Evolutionary conservation across 2,329 filamentous ascomycete species (phyloP).

Genomic region (Teratosphaeria zuluensis): DNA sequence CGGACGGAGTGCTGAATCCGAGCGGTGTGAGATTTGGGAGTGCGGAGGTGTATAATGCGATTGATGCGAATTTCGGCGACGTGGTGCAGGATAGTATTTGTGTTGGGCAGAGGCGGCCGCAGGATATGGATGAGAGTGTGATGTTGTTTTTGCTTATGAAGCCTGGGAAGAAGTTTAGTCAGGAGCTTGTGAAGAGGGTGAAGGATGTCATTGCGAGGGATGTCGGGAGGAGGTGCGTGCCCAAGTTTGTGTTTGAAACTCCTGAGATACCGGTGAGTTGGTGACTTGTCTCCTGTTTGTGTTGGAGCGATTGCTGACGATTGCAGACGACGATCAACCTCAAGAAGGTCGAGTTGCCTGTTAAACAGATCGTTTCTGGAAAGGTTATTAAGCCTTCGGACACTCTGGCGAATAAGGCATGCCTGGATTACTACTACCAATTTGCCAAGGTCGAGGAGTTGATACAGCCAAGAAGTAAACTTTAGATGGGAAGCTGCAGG

Average conservation of each 20-base stretch:
- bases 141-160: slow-evolving; percentile 52
- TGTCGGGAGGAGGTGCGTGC: slow-evolving; percentile 64
- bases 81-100: slow-evolving; percentile 64
- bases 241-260: slow-evolving; percentile 68
- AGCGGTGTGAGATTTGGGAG: slow-evolving; percentile 70
- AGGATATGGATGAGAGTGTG: slow-evolving; percentile 49
- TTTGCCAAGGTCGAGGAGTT: slow-evolving; percentile 64
- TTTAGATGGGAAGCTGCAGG: slow-evolving; percentile 26
- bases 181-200: slow-evolving; percentile 47
- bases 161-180: slow-evolving; percentile 47
- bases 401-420: slow-evolving; percentile 66
- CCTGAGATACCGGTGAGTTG: slow-evolving; percentile 65
- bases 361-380: slow-evolving; percentile 76
- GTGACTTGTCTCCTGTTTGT: not conserved
- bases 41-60: slow-evolving; percentile 67
- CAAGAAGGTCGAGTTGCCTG: slow-evolving; percentile 76
- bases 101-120: slow-evolving; percentile 62
- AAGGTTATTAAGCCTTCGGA: slow-evolving; percentile 64
- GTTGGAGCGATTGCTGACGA: not conserved
- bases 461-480: slow-evolving; percentile 37
- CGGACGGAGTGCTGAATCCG: slow-evolving; percentile 71
- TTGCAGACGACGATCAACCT: slow-evolving; percentile 66
- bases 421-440: slow-evolving; percentile 67
- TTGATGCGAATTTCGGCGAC: slow-evolving; percentile 56
- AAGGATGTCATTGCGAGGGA: slow-evolving; percentile 57